A percentile compares a stretch with the other conserved stretches of the same genome.
phyloP scores from a whole-genome alignment of 805 yeast species.

The fission yeast (Schizosaccharomyces pombe) region DNA sequence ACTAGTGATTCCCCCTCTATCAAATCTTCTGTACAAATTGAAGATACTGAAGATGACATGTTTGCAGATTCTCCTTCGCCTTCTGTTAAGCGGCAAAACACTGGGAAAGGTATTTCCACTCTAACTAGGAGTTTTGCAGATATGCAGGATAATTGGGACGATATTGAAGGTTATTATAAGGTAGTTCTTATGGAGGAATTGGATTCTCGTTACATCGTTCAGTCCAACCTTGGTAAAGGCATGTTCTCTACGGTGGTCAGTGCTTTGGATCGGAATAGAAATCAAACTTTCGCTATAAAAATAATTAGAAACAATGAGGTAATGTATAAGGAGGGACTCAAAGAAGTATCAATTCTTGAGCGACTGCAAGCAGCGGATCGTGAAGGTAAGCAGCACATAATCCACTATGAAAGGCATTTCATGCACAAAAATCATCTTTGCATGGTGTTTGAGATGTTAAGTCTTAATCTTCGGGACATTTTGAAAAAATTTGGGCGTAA shows the following conservation, averaged over 20 bases:
- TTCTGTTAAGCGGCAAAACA: conserved; percentile 5
- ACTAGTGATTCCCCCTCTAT: background rate
- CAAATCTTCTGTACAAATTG: conserved; percentile 11
- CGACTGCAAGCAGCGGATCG: conserved; percentile 41
- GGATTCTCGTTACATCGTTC: conserved; percentile 14
- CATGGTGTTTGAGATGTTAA: conserved; percentile 54
- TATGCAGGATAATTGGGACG: conserved; percentile 15
- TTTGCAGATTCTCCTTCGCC: conserved; percentile 6
- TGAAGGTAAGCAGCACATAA: conserved; percentile 34
- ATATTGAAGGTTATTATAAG: conserved; percentile 16
- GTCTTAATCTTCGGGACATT: conserved; percentile 52
- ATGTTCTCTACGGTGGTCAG: conserved; percentile 17
- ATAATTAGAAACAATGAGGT: conserved; percentile 46
- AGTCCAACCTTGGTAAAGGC: conserved; percentile 16
- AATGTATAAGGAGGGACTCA: conserved; percentile 42
- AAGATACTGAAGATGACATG: conserved; percentile 12
- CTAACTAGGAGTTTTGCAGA: conserved; percentile 4
- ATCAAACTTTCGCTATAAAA: conserved; percentile 24
- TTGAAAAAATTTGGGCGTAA: conserved; percentile 63
- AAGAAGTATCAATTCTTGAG: conserved; percentile 59
- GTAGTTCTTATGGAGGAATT: conserved; percentile 16
- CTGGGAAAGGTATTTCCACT: conserved; percentile 6
- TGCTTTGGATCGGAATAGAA: conserved; percentile 11
- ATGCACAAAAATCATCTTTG: conserved; percentile 70
- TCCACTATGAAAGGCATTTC: conserved; percentile 50